Evolutionary conservation across 805 yeast genomes (phyloP), one percentile per base, ranked within the genome.

Genomic region (Yamadazyma scolyti): DNA sequence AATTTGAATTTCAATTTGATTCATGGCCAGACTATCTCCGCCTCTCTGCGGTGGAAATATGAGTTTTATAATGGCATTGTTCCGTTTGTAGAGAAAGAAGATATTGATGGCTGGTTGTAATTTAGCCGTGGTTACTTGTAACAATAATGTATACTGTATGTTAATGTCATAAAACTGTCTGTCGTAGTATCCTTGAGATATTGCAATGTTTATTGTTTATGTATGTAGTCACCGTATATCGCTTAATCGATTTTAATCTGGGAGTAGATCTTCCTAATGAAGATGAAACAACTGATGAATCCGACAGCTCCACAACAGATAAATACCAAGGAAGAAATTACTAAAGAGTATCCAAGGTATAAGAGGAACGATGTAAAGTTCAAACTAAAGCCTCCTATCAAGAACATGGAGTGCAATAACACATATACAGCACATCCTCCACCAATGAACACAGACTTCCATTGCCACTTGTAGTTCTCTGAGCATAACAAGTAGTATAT

Each of bases 401-500:
- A 72, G 43, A 82, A 65, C 37, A 88, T 63, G 2, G 97, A 79
- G 58, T 93, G 96, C 28, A 86, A 44, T 60, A 88, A 86, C 24
- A 89, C 81, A 55, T 90, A 93, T 32, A 81, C 45, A 0, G 95
- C 73, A 54, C 95, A 82, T 19, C 97, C 94, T 25, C 96, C 97
- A 16, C 95, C 85, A 37, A 87, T 74, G 48, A 82, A 75, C 46
- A 85, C 61, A 3, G 95, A 77, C 57, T 89, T 79, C 98, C 98
- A 93, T 54, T 90, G 97, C 98, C 98, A 93, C 57, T 79, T 78
- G 68, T 94, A 89, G 58, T 93, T 86, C 55, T 93, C 98, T 30
- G 86, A 67, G 53, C 95, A 86, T 43, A 93, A 71, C 4, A 87
- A 74, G 65, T 85, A 82, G 58, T 93, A 93, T 16, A 82, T 76